These are phyloP conservation scores for Suillus lakei DNA, from an alignment of 768 basidiomycete genomes.

Conservation along the genomic window DNA sequence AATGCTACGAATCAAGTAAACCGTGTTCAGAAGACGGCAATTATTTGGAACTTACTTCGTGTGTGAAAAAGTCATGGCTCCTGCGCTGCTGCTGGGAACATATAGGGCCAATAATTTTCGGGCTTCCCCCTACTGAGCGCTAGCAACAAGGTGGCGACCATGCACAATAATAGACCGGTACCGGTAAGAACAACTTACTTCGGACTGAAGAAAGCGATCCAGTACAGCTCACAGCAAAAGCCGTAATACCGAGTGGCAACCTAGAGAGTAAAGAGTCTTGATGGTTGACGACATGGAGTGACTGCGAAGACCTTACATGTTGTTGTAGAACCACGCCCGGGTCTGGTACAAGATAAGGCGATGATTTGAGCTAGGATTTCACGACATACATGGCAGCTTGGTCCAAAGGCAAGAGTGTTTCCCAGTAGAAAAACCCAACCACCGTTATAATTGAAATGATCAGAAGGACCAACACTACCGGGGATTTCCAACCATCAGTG, in stretches of 20 bases:
- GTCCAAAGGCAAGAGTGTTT: conserved; percentile 43
- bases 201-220: conserved; percentile 41
- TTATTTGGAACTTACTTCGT: conserved; percentile 44
- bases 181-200: conserved; percentile 53
- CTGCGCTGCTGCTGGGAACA: conserved; percentile 54
- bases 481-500: conserved; percentile 50
- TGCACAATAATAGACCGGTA: conserved; percentile 39
- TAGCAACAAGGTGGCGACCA: conserved; percentile 46
- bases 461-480: conserved; percentile 49
- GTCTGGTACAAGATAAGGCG: conserved; percentile 24
- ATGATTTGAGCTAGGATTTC: conserved; percentile 1
- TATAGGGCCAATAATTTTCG: conserved; percentile 48
- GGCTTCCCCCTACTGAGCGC: conserved; percentile 45
- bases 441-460: conserved; percentile 46
- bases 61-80: conserved; percentile 49
- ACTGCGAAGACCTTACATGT: conserved; percentile 36
- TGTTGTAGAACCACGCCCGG: conserved; percentile 46
- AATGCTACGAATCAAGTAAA: conserved; percentile 37
- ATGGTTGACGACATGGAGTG: background rate
- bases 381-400: conserved; percentile 45
- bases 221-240: conserved; percentile 41
- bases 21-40: background rate
- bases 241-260: conserved; percentile 47
- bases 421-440: conserved; percentile 54
- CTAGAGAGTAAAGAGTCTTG: conserved; percentile 25